These are phyloP conservation scores for Candida orba DNA, from an alignment of 805 yeast species.

Conservation along the genomic window DNA sequence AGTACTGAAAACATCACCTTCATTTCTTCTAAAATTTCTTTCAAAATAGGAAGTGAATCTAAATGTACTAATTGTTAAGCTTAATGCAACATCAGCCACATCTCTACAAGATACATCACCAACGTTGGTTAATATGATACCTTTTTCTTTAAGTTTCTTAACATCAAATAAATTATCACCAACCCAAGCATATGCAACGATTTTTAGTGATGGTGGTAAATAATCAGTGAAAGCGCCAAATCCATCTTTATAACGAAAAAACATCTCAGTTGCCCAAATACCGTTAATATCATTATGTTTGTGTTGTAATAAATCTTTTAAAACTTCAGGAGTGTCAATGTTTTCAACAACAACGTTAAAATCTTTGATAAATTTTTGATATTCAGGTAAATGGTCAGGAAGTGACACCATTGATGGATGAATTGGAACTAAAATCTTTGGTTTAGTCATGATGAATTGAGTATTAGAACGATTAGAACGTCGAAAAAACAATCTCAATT, in stretches of 20 bases:
- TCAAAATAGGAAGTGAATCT: slow-evolving; percentile 48
- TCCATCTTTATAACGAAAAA: slow-evolving; percentile 36
- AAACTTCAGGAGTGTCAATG: slow-evolving; percentile 34
- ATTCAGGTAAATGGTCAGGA: slow-evolving; percentile 40
- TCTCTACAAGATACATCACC: slow-evolving; percentile 54
- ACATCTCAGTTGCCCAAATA: slow-evolving; percentile 49
- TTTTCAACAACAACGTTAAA: slow-evolving; percentile 34
- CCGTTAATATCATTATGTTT: slow-evolving; percentile 37
- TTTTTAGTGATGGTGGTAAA: slow-evolving; percentile 40
- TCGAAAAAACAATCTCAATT: too few species aligned
- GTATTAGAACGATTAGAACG: too few species aligned
- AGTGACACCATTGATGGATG: slow-evolving; percentile 33
- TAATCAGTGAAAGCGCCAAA: slow-evolving; percentile 35
- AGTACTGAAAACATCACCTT: slow-evolving; percentile 39
- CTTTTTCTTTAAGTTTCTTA: slow-evolving; percentile 32
- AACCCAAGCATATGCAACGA: slow-evolving; percentile 50
- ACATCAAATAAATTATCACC: slow-evolving; percentile 52
- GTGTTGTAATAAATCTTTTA: slow-evolving; percentile 32
- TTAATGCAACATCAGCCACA: slow-evolving; percentile 67
- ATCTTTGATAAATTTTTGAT: slow-evolving; percentile 30
- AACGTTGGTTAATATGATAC: slow-evolving; percentile 56
- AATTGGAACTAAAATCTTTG: slow-evolving; percentile 11
- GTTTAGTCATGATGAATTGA: slow-evolving; percentile 9
- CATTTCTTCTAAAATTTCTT: slow-evolving; percentile 30
- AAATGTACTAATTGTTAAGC: slow-evolving; percentile 50